Base-by-base conservation (phyloP, 1,139 yeast genomes). In the Kodamaea sp. region DNA sequence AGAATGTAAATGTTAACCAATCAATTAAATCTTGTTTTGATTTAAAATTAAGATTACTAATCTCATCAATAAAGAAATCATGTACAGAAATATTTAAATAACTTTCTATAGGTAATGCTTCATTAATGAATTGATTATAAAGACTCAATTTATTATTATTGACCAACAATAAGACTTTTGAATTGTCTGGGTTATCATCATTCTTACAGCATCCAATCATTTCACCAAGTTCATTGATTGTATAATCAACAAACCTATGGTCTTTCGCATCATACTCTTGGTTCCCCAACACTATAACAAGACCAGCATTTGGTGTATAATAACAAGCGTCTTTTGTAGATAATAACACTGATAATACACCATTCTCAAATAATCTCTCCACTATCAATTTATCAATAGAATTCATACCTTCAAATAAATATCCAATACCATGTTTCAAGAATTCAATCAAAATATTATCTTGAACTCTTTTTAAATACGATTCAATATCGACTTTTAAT, bases 1-100 rank as follows among this genome's bases (percentile, higher is more conserved):
- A 86, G 50, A 81, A 85, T 0, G 96, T 77, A 59, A 78, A 86
- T 0, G 97, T 85, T 31, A 94, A 56, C 94, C 96, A 87, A 53
- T 90, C 97, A 43, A 94, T 77, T 48, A 95, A 86, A 47, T 86
- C 95, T 52, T 90, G 97, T 53, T 86, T 79, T 5, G 78, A 70
- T 36, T 70, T 74, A 42, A 92, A 73, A n/a, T 81, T 68, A 2
- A 78, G 70, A 9, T 80, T 76, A 37, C 84, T 76, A 10, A 89
- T 80, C 49, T 89, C 97, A 31, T 78, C 75, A 31, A 85, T 61
- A 34, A 92, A 71, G 0, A 77, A 72, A 54, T 90, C 96, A 43
- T 78, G 81, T 11, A 89, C 52, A 33, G 66, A 62, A 8, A 67
- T 60, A 38, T 75, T 75, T 49, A 89, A 57, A 50, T 73, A 79